A percentile compares a stretch with the other conserved stretches of the same genome.
These are phyloP conservation scores for Epichloe brachyelytri DNA, from an alignment of 2,329 filamentous ascomycete species.

Conservation along the genomic window DNA sequence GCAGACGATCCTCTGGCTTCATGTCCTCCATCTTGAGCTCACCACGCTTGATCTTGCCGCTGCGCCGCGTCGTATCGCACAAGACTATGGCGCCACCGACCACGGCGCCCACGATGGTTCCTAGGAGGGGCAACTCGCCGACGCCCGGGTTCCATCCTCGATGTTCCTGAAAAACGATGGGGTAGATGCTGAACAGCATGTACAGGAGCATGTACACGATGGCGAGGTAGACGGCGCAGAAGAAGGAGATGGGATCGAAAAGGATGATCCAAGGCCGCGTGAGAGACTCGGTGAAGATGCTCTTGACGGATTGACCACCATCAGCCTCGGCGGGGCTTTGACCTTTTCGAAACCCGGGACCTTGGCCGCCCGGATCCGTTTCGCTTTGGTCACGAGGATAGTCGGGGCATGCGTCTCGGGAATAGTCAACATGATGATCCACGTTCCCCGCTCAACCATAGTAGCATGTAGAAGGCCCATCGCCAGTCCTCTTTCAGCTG, in stretches of 20 bases:
- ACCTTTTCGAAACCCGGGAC: conserved; percentile 40
- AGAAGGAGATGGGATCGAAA: conserved; percentile 38
- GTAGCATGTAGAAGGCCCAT: conserved; percentile 37
- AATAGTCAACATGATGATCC: conserved; percentile 39
- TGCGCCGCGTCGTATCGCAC: conserved; percentile 24
- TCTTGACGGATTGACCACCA: conserved; percentile 28
- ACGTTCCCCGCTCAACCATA: conserved; percentile 29
- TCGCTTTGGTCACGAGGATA: conserved; percentile 40
- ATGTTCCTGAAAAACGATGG: conserved; percentile 38
- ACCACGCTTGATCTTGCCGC: conserved; percentile 24
- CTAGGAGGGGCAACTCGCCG: conserved; percentile 37
- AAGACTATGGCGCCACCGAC: conserved; percentile 30
- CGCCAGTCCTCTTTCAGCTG: conserved; percentile 41
- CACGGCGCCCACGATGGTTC: conserved; percentile 33
- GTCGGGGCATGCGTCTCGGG: conserved; percentile 42
- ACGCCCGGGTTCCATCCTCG: conserved; percentile 42
- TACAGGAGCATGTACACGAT: conserved; percentile 40
- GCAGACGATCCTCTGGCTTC: conserved; percentile 40
- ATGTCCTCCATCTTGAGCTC: conserved; percentile 17
- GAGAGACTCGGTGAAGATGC: conserved; percentile 38
- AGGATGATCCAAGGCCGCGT: conserved; percentile 41
- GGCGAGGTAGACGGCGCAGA: conserved; percentile 38
- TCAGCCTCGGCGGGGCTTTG: conserved; percentile 32
- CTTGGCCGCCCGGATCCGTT: conserved; percentile 32
- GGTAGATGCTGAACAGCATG: conserved; percentile 47